Percentiles rank a stretch among this genome's conserved stretches.
Conservation (phyloP, 257 asterid genomes). For the Capsicum baccatum region DNA sequence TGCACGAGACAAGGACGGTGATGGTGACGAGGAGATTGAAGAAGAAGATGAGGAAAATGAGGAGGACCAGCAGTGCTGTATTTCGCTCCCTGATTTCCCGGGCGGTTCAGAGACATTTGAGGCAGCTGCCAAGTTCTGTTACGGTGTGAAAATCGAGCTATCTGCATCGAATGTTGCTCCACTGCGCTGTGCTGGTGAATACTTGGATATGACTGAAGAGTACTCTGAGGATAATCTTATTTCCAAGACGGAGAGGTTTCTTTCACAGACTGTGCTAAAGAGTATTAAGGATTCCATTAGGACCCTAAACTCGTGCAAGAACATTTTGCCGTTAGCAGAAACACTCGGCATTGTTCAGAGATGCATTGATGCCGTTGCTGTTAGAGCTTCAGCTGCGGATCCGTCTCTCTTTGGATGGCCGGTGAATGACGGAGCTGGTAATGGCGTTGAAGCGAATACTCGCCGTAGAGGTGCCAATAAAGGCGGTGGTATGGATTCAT, state of each 20-base stretch:
- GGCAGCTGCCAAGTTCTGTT: constrained; percentile 90
- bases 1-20: constrained; percentile 38
- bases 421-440: constrained; percentile 56
- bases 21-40: constrained; percentile 44
- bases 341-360: constrained; percentile 66
- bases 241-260: constrained; percentile 67
- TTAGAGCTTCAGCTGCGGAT: constrained; percentile 71
- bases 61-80: constrained; percentile 57
- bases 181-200: constrained; percentile 89
- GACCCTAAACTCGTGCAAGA: constrained; percentile 63
- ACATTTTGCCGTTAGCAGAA: constrained; percentile 68
- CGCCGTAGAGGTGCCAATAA: constrained; percentile 42
- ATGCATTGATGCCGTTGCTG: constrained; percentile 71
- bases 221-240: constrained; percentile 84
- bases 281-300: constrained; percentile 58
- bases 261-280: constrained; percentile 60
- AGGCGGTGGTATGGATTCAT: constrained; percentile 49
- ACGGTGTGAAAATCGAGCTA: constrained; percentile 82
- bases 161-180: constrained; percentile 74
- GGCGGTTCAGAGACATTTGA: constrained; percentile 92
- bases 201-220: constrained; percentile 83
- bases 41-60: constrained; percentile 54
- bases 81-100: constrained; percentile 82
- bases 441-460: constrained; percentile 35
- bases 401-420: constrained; percentile 97